These are phyloP conservation scores for Camellia sinensis DNA, from an alignment of 148 eudicot species.

Conservation along the genomic window DNA sequence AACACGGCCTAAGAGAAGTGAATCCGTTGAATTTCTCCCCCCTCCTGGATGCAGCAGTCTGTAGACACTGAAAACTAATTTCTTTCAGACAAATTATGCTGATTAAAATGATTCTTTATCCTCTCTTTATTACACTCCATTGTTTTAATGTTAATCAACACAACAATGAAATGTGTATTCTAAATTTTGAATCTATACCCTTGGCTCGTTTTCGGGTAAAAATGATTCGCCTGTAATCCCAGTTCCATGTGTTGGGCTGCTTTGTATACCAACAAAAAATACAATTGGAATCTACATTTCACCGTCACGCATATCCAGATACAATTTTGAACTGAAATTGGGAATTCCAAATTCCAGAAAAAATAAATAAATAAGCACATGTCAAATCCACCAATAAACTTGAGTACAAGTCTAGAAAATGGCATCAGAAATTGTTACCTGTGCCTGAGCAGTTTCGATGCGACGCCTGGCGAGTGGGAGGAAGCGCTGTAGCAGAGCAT, in stretches of 20 bases:
- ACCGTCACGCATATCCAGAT: neutral
- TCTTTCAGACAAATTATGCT: neutral
- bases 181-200: no score
- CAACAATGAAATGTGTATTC: neutral
- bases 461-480: slow-evolving; percentile 98
- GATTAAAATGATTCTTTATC: neutral
- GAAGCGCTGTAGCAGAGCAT: slow-evolving; percentile 89
- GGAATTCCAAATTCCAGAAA: neutral
- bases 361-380: neutral
- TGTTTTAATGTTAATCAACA: neutral
- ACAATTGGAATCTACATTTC: neutral
- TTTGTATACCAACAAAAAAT: neutral
- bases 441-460: slow-evolving; percentile 97
- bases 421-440: slow-evolving; percentile 30
- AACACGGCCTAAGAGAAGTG: neutral
- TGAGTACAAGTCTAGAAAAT: neutral
- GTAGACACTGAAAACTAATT: neutral
- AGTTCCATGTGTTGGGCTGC: neutral
- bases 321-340: neutral
- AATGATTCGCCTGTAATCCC: no score
- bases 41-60: neutral
- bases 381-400: neutral
- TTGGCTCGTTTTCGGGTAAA: neutral
- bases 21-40: neutral
- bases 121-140: neutral